Evolutionary conservation across 352 stramenopile species (phyloP).

Genomic region (Halophytophthora batemanensis): DNA sequence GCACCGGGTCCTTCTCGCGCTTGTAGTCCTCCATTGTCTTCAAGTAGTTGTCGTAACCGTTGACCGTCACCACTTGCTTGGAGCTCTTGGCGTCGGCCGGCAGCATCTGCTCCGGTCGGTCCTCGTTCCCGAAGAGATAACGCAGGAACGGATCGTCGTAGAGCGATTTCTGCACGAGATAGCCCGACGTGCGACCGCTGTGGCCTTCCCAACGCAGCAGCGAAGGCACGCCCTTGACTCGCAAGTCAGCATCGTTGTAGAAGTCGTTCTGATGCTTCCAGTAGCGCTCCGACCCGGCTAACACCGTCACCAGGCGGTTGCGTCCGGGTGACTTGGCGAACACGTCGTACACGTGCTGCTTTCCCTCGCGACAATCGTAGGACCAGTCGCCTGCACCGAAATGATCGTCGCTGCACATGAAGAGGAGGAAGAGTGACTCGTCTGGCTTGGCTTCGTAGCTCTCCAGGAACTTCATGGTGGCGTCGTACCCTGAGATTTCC

Average conservation of each 20-base stretch:
- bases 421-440: constrained; percentile 64
- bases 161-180: constrained; percentile 33
- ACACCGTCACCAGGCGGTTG: constrained; percentile 61
- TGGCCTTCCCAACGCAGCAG: constrained; percentile 41
- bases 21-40: constrained; percentile 33
- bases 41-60: constrained; percentile 32
- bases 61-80: constrained; percentile 34
- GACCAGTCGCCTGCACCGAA: constrained; percentile 57
- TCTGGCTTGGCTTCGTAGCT: constrained; percentile 34
- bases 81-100: constrained; percentile 16
- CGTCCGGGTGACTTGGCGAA: constrained; percentile 49
- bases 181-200: constrained; percentile 31
- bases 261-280: constrained; percentile 47
- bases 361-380: constrained; percentile 36
- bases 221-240: constrained; percentile 35
- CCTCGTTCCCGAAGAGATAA: constrained; percentile 44
- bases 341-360: constrained; percentile 51
- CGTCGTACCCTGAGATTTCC: constrained; percentile 43
- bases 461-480: constrained; percentile 47
- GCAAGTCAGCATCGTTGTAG: constrained; percentile 37
- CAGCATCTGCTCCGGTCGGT: constrained; percentile 26
- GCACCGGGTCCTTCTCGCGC: constrained; percentile 24
- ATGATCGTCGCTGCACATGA: constrained; percentile 62
- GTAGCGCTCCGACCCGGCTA: constrained; percentile 40
- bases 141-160: constrained; percentile 39